A percentile compares a stretch with the other conserved stretches of the same genome.
Evolutionary conservation across 805 yeast genomes (phyloP).

Genomic region (Kodamaea restingae): DNA sequence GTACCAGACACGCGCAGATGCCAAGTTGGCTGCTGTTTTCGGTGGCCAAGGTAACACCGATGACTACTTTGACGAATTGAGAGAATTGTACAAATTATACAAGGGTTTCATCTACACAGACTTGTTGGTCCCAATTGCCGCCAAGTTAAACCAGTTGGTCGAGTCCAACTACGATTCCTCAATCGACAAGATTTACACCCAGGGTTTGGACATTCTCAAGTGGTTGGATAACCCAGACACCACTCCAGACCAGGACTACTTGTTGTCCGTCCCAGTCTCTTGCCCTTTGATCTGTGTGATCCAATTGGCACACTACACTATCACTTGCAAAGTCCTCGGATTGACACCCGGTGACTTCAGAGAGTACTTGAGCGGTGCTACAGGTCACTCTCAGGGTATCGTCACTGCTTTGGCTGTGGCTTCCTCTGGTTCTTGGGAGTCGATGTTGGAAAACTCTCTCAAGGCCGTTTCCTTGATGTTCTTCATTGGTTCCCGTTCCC

Average conservation of each 20-base stretch:
- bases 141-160: constrained; percentile 62
- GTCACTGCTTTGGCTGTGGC: constrained; percentile 92
- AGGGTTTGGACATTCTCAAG: constrained; percentile 81
- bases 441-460: constrained; percentile 65
- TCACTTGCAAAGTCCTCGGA: constrained; percentile 81
- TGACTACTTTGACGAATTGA: constrained; percentile 93
- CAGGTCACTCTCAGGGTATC: constrained; percentile 90
- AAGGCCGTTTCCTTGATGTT: constrained; percentile 83
- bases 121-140: constrained; percentile 66
- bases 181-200: constrained; percentile 77
- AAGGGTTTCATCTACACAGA: constrained; percentile 63
- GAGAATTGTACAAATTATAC: constrained; percentile 77
- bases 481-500: constrained; percentile 90
- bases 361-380: constrained; percentile 63
- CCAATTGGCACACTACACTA: constrained; percentile 89
- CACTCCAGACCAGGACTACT: constrained; percentile 86
- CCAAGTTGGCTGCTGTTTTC: constrained; percentile 76
- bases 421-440: constrained; percentile 75
- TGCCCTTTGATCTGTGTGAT: constrained; percentile 97
- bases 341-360: constrained; percentile 86
- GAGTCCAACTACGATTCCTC: constrained; percentile 53
- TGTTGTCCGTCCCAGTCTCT: constrained; percentile 86
- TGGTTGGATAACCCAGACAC: constrained; percentile 86
- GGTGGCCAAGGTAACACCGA: constrained; percentile 99
- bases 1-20: constrained; percentile 55